phyloP scores from a whole-genome alignment of 2,329 filamentous ascomycete genomes.

The Simplicillium sp. region DNA sequence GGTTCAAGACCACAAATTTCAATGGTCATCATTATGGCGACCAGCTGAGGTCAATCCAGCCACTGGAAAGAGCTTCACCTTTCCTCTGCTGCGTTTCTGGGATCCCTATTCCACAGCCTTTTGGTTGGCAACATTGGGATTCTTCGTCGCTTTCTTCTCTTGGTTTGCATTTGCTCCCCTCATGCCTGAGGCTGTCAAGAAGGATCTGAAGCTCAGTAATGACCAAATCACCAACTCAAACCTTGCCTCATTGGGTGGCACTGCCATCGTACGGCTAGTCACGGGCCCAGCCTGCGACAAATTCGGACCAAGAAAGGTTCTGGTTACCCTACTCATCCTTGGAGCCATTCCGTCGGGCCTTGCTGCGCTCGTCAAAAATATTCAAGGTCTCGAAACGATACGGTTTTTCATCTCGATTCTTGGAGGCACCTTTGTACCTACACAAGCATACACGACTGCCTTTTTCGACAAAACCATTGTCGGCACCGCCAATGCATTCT shows the following conservation, averaged over 20 bases:
- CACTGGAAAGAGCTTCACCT: background rate
- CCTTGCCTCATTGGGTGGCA: constrained; percentile 66
- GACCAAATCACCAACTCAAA: constrained; percentile 80
- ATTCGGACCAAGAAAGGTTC: constrained; percentile 73
- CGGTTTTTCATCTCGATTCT: constrained; percentile 77
- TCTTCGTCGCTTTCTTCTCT: background rate
- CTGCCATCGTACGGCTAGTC: constrained; percentile 64
- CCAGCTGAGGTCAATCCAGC: background rate
- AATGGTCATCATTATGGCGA: background rate
- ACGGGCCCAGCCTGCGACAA: constrained; percentile 79
- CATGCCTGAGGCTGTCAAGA: constrained; percentile 66
- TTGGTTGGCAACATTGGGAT: background rate
- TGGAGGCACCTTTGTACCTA: constrained; percentile 71
- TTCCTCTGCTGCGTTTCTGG: background rate
- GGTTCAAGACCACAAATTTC: background rate
- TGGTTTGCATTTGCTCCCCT: constrained; percentile 79
- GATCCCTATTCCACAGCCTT: background rate
- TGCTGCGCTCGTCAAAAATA: constrained; percentile 63
- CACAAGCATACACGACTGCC: constrained; percentile 85
- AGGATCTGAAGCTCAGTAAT: constrained; percentile 63
- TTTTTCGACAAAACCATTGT: constrained; percentile 93
- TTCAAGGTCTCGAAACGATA: constrained; percentile 54
- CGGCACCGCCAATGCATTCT: constrained; percentile 77
- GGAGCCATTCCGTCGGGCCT: constrained; percentile 76
- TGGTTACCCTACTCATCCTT: constrained; percentile 65